These are phyloP conservation scores for Chrysanthemum seticuspe DNA, from an alignment of 129 eudicot species.

Conservation along the genomic window DNA sequence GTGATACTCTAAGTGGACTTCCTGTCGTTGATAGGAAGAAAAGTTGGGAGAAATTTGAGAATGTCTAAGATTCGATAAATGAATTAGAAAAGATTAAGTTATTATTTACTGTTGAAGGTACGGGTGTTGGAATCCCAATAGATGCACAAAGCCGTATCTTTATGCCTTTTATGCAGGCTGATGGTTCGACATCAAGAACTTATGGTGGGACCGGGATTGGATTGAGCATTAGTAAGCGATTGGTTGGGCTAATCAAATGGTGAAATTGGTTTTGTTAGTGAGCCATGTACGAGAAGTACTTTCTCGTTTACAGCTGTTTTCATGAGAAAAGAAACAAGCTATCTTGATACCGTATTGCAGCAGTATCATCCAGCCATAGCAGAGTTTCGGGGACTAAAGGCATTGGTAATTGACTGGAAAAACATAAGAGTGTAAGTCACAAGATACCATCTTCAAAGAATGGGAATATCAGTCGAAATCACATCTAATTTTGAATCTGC, in stretches of 20 bases:
- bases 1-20: conserved; percentile 67
- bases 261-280: conserved; percentile 79
- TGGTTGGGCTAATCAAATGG: conserved; percentile 93
- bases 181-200: conserved; percentile 75
- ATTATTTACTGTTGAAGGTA: conserved; percentile 84
- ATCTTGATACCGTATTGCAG: conserved; percentile 32
- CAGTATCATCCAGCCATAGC: conserved; percentile 47
- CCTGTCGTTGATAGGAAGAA: conserved; percentile 65
- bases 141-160: conserved; percentile 75
- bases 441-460: conserved; percentile 73
- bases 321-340: conserved; percentile 37
- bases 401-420: conserved; percentile 69
- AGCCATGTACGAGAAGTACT: conserved; percentile 67
- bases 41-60: conserved; percentile 64
- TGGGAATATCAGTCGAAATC: conserved; percentile 64
- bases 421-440: conserved; percentile 78
- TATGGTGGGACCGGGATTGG: conserved; percentile 99
- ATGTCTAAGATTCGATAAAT: conserved; percentile 22
- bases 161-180: conserved; percentile 96
- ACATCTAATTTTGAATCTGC: conserved; percentile 53
- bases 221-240: conserved; percentile 82
- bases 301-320: conserved; percentile 78
- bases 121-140: conserved; percentile 84
- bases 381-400: conserved; percentile 71
- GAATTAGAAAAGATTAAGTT: conserved; percentile 44